Base-by-base conservation (phyloP, 306 rosid genomes). In the Prunus armeniaca region DNA sequence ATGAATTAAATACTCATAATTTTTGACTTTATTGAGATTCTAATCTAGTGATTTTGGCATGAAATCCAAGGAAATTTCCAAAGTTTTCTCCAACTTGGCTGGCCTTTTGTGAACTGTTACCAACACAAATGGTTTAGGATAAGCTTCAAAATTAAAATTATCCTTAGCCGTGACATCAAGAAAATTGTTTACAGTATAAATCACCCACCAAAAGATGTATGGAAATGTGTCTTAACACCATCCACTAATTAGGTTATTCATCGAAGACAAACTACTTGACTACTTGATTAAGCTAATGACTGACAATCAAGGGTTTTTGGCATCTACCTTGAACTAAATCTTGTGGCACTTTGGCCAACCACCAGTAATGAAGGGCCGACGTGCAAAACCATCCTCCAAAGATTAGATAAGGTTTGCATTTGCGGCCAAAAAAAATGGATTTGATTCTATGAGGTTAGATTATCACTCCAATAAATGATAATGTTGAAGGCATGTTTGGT, bases 241-340 rank as follows among this genome's bases (percentile, higher is more conserved):
- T 47, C 76, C 78, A 73, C 76, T 73, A 62, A 19, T 54, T 68
- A 32, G 30, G 41, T 12, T 49, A 66, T 51, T 38, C n/a, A 62
- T 73, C 76, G 17, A 43, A 28, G 1, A 20, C 3, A 55, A 71
- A 15, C 71, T 66, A 67, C 22, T 34, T 34, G 43, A 34, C 52
- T 49, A 43, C 68, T 41, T 49, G 54, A 72, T 57, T 76, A 58
- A 47, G 2, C 68, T 20, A 30, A 47, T 9, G 2, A 22, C 17
- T 46, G 67, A 56, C 38, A 12, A 41, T 56, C 14, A 30, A n/a
- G 25, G 63, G 9, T 22, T 6, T 57, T 67, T 66, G 82, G 66
- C 49, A 14, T 13, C 28, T 46, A 6, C 38, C 67, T 46, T 12
- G 27, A 24, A 11, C 46, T 17, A 32, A 38, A 55, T 12, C 60